Percentiles rank a stretch among this genome's conserved stretches.
These are phyloP conservation scores for Herpomyces periplanetae DNA, from an alignment of 2,329 filamentous ascomycete genomes.

Conservation along the genomic window DNA sequence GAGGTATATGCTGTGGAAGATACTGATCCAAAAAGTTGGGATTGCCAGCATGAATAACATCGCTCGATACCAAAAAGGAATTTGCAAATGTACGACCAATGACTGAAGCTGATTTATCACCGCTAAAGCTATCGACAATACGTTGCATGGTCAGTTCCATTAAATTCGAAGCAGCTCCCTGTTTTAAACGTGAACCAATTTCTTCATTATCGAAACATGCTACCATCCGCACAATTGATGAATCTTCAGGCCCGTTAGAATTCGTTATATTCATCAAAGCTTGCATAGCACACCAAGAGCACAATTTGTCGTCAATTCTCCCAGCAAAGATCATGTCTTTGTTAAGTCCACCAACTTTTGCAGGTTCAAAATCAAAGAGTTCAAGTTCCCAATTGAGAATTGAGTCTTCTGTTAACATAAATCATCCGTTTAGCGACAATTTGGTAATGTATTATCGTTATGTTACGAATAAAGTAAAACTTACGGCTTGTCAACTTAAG, in stretches of 20 bases:
- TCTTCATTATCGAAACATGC: constrained; percentile 94
- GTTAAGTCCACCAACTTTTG: constrained; percentile 41
- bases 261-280: constrained; percentile 29
- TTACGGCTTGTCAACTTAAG: constrained; percentile 25
- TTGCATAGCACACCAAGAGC: constrained; percentile 62
- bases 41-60: constrained; percentile 75
- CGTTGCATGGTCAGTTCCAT: constrained; percentile 42
- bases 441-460: constrained; percentile 2
- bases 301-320: constrained; percentile 87
- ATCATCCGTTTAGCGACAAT: too few relatives aligned
- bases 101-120: constrained; percentile 12
- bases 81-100: constrained; percentile 52
- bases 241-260: constrained; percentile 7
- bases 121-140: constrained; percentile 24
- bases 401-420: constrained; percentile 16
- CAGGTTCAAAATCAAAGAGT: constrained; percentile 61
- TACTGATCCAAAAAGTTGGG: constrained; percentile 66
- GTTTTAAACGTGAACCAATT: constrained; percentile 57
- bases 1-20: constrained; percentile 44
- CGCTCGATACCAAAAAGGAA: constrained; percentile 63
- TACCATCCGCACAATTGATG: constrained; percentile 34
- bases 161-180: constrained; percentile 67
- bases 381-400: constrained; percentile 94
- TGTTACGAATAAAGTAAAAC: constrained; percentile 2
- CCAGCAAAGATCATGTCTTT: constrained; percentile 82